Evolutionary conservation across 2,329 filamentous ascomycete genomes (phyloP).

Genomic region (Hymenoscyphus occultus): DNA sequence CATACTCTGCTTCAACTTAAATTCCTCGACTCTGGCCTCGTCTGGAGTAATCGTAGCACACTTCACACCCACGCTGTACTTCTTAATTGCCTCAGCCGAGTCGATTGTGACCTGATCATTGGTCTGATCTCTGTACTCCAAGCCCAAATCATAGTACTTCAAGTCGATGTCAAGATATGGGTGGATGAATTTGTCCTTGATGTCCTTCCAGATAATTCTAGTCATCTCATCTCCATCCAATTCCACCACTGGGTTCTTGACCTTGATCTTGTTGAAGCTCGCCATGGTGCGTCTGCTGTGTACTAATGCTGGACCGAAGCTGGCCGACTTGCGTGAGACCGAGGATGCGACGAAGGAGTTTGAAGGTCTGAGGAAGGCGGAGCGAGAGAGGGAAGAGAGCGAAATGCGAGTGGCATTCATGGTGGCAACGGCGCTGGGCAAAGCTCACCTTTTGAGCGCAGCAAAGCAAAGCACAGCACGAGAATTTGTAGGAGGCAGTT

Average conservation of each 20-base stretch:
- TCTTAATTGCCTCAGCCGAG: conserved; percentile 95
- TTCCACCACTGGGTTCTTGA: conserved; percentile 98
- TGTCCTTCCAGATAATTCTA: conserved; percentile 96
- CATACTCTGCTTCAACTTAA: conserved; percentile 96
- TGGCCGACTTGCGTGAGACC: conserved; percentile 9
- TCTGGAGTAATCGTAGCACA: conserved; percentile 99
- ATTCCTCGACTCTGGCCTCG: conserved; percentile 94
- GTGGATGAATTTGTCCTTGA: conserved; percentile 98
- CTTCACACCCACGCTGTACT: conserved; percentile 98
- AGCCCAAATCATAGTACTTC: conserved; percentile 95
- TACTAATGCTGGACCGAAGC: conserved; percentile 27
- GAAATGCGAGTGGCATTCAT: conserved; percentile 16
- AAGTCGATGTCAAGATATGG: conserved; percentile 96
- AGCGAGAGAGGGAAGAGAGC: conserved; percentile 7
- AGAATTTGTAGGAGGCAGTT: neutral
- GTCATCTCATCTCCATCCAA: conserved; percentile 97
- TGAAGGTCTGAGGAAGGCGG: neutral
- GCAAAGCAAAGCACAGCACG: neutral
- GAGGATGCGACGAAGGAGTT: conserved; percentile 4
- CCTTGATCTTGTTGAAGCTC: conserved; percentile 83
- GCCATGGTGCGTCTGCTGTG: conserved; percentile 51
- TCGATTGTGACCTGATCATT: conserved; percentile 95
- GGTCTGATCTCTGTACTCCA: conserved; percentile 93
- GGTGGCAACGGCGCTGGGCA: neutral
- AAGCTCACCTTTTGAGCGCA: too few species aligned